Evolutionary conservation across 106 monocot species (phyloP), one percentile per base, ranked within the genome.

Genomic region (Dactylorhiza incarnata): DNA sequence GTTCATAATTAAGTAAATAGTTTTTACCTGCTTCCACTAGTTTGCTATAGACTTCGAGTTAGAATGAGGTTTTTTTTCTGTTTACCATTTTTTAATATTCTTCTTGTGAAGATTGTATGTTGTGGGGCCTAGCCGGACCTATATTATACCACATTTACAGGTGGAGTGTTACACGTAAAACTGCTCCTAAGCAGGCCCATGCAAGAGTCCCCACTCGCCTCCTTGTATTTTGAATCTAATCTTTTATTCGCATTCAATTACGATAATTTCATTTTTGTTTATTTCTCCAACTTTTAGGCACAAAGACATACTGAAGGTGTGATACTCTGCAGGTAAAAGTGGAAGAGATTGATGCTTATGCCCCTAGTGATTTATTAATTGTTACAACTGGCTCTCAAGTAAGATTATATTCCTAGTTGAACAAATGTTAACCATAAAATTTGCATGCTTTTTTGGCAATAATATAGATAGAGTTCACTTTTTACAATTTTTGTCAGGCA

Each of bases 301-400:
- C 9, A 63, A 24, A 62, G 24, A 25, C 24, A 24, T 23, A 26
- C 24, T 63, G 62, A 37, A 37, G 37, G 8, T 65, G 24, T 29
- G 49, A 48, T 72, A 49, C 53, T 72, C 9, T 83, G 80, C 82
- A 99, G 99, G 89, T 99, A 46, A 99, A 99, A 87, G 84, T 88
- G 76, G 99, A 99, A 80, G 99, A 99, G 47, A 99, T 99, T 82
- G 94, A 94, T 88, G 87, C 85, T 4, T 99, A 99, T 84, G 84
- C 99, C 47, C 99, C 99, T 5, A 94, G 92, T 82, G 94, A 94
- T 90, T 74, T 99, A 77, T 78, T 99, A 75, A 90, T 99, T 84
- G 99, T 99, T 25, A 94, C 99, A 47, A 99, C 99, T 66, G 99
- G 99, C 48, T 99, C 99, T 73, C 99, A 99, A 85, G 99, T 99